Base-by-base conservation (phyloP, 805 yeast species). In the Candida xiaguanensis region DNA sequence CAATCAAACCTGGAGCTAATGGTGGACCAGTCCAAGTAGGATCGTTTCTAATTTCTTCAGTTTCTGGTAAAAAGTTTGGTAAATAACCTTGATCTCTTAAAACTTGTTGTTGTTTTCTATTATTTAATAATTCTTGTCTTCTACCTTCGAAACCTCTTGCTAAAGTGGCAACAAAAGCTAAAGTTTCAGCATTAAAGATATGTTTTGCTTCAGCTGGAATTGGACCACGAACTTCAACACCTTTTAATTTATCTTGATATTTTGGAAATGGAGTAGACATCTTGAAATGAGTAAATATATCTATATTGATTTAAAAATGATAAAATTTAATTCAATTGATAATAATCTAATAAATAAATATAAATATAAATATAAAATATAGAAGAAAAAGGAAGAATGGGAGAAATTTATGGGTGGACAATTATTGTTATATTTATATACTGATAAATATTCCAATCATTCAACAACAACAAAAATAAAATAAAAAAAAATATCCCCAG, bases 11-110 rank as follows among this genome's bases (percentile, higher is more conserved):
- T 29, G 81, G 82, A 28, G 86, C 89, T 37, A 80, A 70, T 27
- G 83, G 72, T 15, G 82, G 78, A 49, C 93, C 90, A 48, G 74
- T 77, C 93, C 93, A 85, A 27, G 77, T 76, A 18, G 82, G 75
- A 52, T 85, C 85, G 32, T 79, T 72, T 65, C 93, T 75, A 52
- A 85, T 81, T 57, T 69, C 63, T 40, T 65, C 72, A n/a, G 90
- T 84, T 56, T 81, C 90, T 19, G 77, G 75, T 41, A 82, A 65
- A 58, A 81, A 85, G 49, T 76, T 78, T 44, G 87, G 75, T 47
- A 72, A 66, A 30, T 67, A 63, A 34, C 89, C 90, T 7, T 64
- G 57, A 53, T 85, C 90, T 48, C 87, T 68, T 48, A 66, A 63
- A 32, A 65, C 62, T 63, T 85, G 91, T 34, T 77, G 77, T 13